phyloP scores from a whole-genome alignment of 768 basidiomycete genomes.

The Lentinus tigrinus region DNA sequence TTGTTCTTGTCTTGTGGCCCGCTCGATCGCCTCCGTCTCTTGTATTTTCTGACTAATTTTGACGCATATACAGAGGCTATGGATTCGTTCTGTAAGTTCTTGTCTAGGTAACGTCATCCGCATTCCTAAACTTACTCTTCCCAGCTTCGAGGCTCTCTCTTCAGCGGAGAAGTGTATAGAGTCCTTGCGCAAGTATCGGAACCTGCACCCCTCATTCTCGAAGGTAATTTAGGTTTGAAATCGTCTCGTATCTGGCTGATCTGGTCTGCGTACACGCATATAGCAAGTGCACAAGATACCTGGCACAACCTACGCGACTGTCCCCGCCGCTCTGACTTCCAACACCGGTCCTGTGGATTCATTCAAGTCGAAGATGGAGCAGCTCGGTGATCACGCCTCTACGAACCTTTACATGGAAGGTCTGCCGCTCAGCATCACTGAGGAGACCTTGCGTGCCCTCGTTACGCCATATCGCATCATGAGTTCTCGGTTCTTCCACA shows the following conservation, averaged over 20 bases:
- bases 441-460: conserved; percentile 63
- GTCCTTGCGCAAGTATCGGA: conserved; percentile 65
- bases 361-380: conserved; percentile 83
- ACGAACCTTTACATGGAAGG: conserved; percentile 86
- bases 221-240: conserved; percentile 49
- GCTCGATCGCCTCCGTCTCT: background rate
- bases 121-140: background rate
- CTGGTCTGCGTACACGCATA: background rate
- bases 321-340: conserved; percentile 10
- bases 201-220: conserved; percentile 84
- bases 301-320: conserved; percentile 58
- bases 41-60: background rate
- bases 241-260: background rate
- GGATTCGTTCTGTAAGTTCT: conserved; percentile 79
- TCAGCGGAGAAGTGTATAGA: conserved; percentile 76
- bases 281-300: conserved; percentile 81
- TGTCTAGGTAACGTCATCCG: too few relatives aligned
- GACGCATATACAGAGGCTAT: conserved; percentile 51
- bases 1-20: background rate
- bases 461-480: conserved; percentile 71
- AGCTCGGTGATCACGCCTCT: conserved; percentile 59
- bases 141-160: conserved; percentile 65
- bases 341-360: conserved; percentile 33
- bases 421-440: conserved; percentile 70
- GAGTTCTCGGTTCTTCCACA: conserved; percentile 79